Evolutionary conservation across 768 basidiomycete species (phyloP).

Genomic region (Daedaleopsis nitida): DNA sequence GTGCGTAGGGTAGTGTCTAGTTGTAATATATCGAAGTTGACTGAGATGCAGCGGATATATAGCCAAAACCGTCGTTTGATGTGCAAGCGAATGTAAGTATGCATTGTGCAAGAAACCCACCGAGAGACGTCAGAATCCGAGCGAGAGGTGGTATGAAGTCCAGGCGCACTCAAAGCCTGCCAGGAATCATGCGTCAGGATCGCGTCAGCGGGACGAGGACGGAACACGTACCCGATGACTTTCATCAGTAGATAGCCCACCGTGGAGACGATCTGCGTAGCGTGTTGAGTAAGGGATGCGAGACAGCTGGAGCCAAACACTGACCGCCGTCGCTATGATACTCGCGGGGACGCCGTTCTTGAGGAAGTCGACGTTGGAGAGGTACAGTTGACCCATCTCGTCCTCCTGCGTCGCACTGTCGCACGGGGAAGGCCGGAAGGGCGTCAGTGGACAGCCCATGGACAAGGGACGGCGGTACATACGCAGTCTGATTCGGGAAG

Average conservation of each 20-base stretch:
- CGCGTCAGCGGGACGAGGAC: no score
- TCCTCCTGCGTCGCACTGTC: slow-evolving; percentile 90
- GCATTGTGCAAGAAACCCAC: no score
- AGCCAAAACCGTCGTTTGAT: no score
- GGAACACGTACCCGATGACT: slow-evolving; percentile 63
- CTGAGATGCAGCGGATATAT: not conserved
- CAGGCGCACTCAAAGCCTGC: not conserved
- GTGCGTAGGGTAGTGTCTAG: not conserved
- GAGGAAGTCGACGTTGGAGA: slow-evolving; percentile 84
- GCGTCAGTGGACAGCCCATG: not conserved
- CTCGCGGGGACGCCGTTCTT: slow-evolving; percentile 96
- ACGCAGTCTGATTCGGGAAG: slow-evolving; percentile 99
- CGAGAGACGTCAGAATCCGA: no score
- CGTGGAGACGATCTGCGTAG: slow-evolving; percentile 74
- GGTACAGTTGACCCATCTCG: slow-evolving; percentile 88
- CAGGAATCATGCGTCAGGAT: not conserved
- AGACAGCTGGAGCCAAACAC: slow-evolving; percentile 23
- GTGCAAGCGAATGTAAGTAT: no score
- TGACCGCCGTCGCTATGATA: slow-evolving; percentile 79
- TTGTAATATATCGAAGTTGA: not conserved
- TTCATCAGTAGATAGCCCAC: slow-evolving; percentile 81
- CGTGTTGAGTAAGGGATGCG: slow-evolving; percentile 2
- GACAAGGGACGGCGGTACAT: slow-evolving; percentile 34
- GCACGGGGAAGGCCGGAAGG: not conserved
- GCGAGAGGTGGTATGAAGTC: no score